A percentile compares a stretch with the other conserved stretches of the same genome.
Conservation (phyloP, 2,329 filamentous ascomycete genomes). For the Dactylella cylindrospora region DNA sequence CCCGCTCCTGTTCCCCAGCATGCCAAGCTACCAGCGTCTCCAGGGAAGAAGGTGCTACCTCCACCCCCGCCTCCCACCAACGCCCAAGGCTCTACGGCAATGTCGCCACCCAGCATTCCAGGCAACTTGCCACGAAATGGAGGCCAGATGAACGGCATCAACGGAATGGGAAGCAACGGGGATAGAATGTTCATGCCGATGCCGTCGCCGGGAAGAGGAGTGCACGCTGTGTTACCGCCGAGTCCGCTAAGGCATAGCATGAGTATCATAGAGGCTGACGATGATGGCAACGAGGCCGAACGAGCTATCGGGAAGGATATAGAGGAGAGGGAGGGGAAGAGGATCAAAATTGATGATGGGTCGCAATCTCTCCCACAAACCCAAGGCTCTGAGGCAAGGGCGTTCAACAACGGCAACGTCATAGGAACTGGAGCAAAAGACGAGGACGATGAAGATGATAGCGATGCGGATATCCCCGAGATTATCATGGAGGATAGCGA, state of each 20-base stretch:
- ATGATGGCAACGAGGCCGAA: conserved; percentile 3
- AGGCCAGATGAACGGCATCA: not conserved
- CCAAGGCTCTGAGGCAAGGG: not conserved
- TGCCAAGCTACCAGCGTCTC: conserved; percentile 25
- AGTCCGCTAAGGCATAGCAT: conserved; percentile 42
- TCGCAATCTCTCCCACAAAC: not conserved
- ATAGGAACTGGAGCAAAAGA: not conserved
- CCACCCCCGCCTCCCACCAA: not conserved
- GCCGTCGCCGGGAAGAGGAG: conserved; percentile 21
- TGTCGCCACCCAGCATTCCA: conserved; percentile 23
- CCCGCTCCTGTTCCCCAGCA: conserved; percentile 35
- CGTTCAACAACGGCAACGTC: not conserved
- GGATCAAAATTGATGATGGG: conserved; percentile 26
- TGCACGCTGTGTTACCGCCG: conserved; percentile 30
- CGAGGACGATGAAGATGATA: conserved; percentile 22
- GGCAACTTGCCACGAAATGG: conserved; percentile 5
- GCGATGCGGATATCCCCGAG: conserved; percentile 37
- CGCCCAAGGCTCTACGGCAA: not conserved
- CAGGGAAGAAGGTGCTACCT: not conserved
- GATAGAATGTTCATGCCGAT: conserved; percentile 27
- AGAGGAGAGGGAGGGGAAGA: conserved; percentile 12
- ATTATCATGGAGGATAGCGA: conserved; percentile 42
- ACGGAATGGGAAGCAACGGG: conserved; percentile 1
- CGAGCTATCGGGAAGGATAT: no score
- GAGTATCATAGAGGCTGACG: conserved; percentile 32